Percentiles rank a stretch among this genome's conserved stretches.
Conservation (phyloP, 805 yeast genomes). For the Ogataea degrootiae region DNA sequence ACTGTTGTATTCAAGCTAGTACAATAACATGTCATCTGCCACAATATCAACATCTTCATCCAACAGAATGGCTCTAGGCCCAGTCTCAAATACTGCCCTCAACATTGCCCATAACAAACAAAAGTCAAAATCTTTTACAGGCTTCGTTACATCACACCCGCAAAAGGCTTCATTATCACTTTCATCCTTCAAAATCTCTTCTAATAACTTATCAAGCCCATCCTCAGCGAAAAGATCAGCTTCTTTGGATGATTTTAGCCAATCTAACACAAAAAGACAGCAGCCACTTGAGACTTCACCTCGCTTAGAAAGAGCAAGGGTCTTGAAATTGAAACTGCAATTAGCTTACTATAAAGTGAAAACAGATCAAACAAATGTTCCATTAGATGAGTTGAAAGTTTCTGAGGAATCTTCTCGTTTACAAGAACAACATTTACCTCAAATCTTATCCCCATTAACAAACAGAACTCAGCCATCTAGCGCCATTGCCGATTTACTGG, state of each 20-base stretch:
- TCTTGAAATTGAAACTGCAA: slow-evolving; percentile 42
- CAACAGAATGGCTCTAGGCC: slow-evolving; percentile 19
- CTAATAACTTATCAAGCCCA: neutral
- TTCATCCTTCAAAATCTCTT: too few species aligned
- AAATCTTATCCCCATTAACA: slow-evolving; percentile 9
- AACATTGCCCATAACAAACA: slow-evolving; percentile 14
- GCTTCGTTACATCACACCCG: slow-evolving; percentile 1
- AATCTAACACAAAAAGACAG: neutral
- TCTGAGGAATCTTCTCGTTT: slow-evolving; percentile 2
- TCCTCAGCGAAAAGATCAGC: slow-evolving; percentile 13
- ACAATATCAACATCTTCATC: slow-evolving; percentile 13
- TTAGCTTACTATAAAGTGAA: slow-evolving; percentile 49
- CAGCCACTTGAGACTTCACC: slow-evolving; percentile 15
- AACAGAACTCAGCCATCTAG: slow-evolving; percentile 20
- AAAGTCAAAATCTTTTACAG: slow-evolving; percentile 12
- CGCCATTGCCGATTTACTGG: slow-evolving; percentile 31
- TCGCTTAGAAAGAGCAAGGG: slow-evolving; percentile 32
- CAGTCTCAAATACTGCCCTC: slow-evolving; percentile 16
- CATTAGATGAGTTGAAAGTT: slow-evolving; percentile 29
- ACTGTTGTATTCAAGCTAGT: too few species aligned
- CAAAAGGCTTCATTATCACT: neutral
- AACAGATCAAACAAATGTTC: slow-evolving; percentile 40
- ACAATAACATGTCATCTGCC: slow-evolving; percentile 1
- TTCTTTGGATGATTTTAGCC: slow-evolving; percentile 6
- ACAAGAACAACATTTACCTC: slow-evolving; percentile 1